Base-by-base conservation (phyloP, 2,329 filamentous ascomycete genomes). In the Blastomyces gilchristii region DNA sequence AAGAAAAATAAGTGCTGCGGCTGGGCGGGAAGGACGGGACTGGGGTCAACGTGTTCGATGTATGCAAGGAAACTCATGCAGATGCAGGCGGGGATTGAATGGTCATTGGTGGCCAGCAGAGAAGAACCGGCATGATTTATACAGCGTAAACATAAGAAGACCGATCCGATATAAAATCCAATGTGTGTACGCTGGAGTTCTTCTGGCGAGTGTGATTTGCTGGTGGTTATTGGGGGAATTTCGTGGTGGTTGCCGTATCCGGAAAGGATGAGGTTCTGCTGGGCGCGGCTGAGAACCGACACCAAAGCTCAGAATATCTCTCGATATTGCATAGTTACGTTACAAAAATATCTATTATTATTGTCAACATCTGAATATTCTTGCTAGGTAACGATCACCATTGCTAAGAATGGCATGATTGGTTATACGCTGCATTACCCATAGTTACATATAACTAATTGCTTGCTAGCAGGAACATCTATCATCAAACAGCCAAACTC, bases 61-160 rank as follows among this genome's bases (percentile, higher is more conserved):
- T 56, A 34, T 56, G 52, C 52, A 56, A 56, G 52, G 52, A 28
- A 56, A 37, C 34, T 58, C n/a, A 58, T 58, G 56, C 56, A 58
- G 56, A 25, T 58, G 56, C 56, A 45, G 56, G 18, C 39, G 37
- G 39, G 37, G 41, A 28, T 58, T 12, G 8, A 58, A 58, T 41
- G 3, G 11, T 31, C 3, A 41, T 45, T 28, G 52, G 11, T 31
- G 37, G 56, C 39, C 39, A 9, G 25, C 22, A 9, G 25, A n/a
- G 41, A 22, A 14, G 56, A 22, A 6, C 56, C n/a, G n/a, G n/a
- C n/a, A 22, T 22, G n/a, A 22, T 22, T 22, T 22, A 22, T 22
- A 22, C n/a, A 22, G n/a, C n/a, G n/a, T 22, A 22, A 22, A 22
- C n/a, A 22, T 22, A 22, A 25, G 45, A 9, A n/a, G 8, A 56